Evolutionary conservation across 2,329 filamentous ascomycete genomes (phyloP), one percentile per base, ranked within the genome.

Genomic region (Hortaea werneckii): DNA sequence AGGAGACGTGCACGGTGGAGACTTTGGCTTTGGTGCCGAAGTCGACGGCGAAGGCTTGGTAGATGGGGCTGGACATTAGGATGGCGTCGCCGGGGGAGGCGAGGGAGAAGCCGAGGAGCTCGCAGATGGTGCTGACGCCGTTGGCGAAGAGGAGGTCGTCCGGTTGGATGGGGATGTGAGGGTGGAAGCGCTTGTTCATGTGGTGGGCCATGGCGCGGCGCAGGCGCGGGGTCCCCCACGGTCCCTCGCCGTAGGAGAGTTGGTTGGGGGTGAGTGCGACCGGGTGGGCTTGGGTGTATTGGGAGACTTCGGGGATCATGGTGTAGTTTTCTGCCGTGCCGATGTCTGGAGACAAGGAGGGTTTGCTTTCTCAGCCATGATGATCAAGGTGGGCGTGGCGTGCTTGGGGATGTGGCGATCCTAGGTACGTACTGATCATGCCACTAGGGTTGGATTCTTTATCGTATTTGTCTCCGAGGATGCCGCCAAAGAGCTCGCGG

Each of bases 31-130:
- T 67, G 12, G 67, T 65, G 0, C 67, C 67, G 39, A 76, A 71
- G 52, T 77, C 74, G 1, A 67, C 56, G 20, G 69, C 63, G 44
- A 77, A 77, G 11, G 68, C 63, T 12, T 68, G 67, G 46, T 77
- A 77, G 5, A 68, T 62, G 0, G 74, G 73, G 10, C 67, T 58
- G 29, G 61, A 65, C 2, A 73, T 57, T 7, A 77, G 52, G 13
- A 77, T 66, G 1, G 65, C 71, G 39, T 76, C 71, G 0, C 67
- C 67, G 1, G 61, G 58, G 43, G 71, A 68, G 6, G 63, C 67
- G 1, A 76, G 49, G 8, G 58, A 62, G 44, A 65, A 70, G 0
- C 63, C 68, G 8, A 73, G 57, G 57, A 70, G 64, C 32, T 71
- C 67, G 13, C 64, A 65, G 1, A 73, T 53, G 5, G 66, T 58